These are phyloP conservation scores for Arthrinium puccinioides DNA, from an alignment of 2,329 filamentous ascomycete species.

Conservation along the genomic window DNA sequence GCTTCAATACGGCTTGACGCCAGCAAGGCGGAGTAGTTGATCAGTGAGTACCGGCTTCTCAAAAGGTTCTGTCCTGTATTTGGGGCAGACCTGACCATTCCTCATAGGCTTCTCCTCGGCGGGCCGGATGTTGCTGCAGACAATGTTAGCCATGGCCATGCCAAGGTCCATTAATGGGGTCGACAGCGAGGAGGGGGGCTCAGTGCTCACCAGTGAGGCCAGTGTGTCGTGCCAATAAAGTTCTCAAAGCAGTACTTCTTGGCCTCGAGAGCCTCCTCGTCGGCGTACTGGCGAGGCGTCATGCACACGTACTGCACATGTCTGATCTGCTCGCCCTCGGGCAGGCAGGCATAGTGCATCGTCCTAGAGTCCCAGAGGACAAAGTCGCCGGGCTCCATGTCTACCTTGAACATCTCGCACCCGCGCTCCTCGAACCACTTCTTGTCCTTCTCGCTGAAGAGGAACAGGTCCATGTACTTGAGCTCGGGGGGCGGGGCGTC, in stretches of 20 bases:
- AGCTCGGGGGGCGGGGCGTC: constrained; percentile 22
- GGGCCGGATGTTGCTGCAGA: constrained; percentile 26
- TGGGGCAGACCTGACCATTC: constrained; percentile 26
- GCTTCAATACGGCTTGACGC: constrained; percentile 22
- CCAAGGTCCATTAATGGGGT: not conserved
- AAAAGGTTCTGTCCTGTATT: constrained; percentile 27
- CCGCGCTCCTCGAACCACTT: constrained; percentile 32
- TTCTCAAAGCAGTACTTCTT: constrained; percentile 26
- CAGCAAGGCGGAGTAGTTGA: constrained; percentile 25
- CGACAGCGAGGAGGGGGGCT: constrained; percentile 3
- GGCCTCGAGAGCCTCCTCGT: constrained; percentile 20
- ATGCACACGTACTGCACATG: constrained; percentile 29
- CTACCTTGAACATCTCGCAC: constrained; percentile 29
- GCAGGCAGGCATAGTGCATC: constrained; percentile 33
- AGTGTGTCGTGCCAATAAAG: constrained; percentile 28
- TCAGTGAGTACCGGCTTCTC: constrained; percentile 29
- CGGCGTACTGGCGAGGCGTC: constrained; percentile 27
- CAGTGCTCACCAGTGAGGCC: constrained; percentile 19
- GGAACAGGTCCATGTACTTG: constrained; percentile 30
- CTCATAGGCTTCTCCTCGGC: constrained; percentile 24
- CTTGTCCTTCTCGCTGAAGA: constrained; percentile 33
- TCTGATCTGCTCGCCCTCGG: constrained; percentile 27
- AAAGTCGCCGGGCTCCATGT: constrained; percentile 32
- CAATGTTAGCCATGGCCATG: not conserved
- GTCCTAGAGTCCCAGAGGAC: constrained; percentile 39